Evolutionary conservation across 2,329 filamentous ascomycete species (phyloP).

Genomic region (Berkeleyomyces basicola): DNA sequence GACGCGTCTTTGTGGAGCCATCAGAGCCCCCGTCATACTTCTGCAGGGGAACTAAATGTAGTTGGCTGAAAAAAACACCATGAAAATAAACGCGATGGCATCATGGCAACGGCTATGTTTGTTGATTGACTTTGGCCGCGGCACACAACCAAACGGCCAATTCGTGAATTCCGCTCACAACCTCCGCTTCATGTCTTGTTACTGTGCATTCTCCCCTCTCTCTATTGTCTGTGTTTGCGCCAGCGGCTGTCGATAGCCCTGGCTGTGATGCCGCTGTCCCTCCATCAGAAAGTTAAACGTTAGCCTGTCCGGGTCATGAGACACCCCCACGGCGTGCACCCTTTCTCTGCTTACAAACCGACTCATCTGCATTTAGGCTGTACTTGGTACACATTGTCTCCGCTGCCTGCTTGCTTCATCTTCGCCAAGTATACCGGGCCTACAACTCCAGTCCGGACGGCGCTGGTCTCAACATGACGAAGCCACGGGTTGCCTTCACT

Average conservation of each 20-base stretch:
- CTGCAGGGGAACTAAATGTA: background rate
- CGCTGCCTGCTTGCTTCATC: background rate
- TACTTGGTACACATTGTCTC: background rate
- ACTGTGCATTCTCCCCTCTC: too few species aligned
- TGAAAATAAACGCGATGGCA: background rate
- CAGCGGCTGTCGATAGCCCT: too few species aligned
- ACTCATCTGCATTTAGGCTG: background rate
- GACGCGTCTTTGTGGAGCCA: background rate
- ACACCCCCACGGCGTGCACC: background rate
- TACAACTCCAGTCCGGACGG: background rate
- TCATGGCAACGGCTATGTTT: constrained; percentile 4
- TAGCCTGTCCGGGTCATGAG: background rate
- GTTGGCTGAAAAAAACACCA: background rate
- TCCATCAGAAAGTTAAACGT: background rate
- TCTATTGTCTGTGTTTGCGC: too few species aligned
- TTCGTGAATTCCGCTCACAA: too few species aligned
- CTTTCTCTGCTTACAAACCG: background rate
- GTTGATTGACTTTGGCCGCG: background rate
- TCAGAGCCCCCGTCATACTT: background rate
- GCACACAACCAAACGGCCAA: background rate
- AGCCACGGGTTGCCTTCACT: background rate
- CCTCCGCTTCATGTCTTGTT: too few species aligned
- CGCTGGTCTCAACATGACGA: background rate
- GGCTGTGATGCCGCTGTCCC: background rate
- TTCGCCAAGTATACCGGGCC: background rate